Evolutionary conservation across 1,284 basidiomycete species (phyloP).

Genomic region (Leccinum insolens): DNA sequence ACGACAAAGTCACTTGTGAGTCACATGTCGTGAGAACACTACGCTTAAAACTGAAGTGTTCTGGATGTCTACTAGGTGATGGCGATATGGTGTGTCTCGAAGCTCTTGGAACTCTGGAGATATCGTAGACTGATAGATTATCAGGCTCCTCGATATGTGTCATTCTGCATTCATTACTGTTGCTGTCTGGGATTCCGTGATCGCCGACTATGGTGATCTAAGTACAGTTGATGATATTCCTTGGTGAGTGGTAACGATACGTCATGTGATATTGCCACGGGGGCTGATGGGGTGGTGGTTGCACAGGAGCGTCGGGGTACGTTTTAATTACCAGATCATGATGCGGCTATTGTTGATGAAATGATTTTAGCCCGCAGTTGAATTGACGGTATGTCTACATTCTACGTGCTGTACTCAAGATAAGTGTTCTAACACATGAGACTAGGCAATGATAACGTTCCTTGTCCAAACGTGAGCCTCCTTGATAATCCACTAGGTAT

Average conservation of each 20-base stretch:
- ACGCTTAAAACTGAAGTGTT: not conserved
- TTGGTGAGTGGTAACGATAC: constrained; percentile 21
- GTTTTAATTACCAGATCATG: constrained; percentile 1
- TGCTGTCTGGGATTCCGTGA: constrained; percentile 28
- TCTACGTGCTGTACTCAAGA: not conserved
- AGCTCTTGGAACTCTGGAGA: not conserved
- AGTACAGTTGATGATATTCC: constrained; percentile 18
- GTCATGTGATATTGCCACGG: not conserved
- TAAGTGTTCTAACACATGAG: constrained; percentile 2
- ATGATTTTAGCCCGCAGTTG: constrained; percentile 18
- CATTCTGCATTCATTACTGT: constrained; percentile 25
- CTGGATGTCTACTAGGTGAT: constrained; percentile 17
- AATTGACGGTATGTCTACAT: constrained; percentile 21
- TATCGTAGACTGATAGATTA: not conserved
- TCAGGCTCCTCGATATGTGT: constrained; percentile 25
- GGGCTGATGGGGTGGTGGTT: not conserved
- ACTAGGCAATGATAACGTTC: constrained; percentile 29
- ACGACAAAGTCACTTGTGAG: constrained; percentile 23
- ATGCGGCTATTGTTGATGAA: not conserved
- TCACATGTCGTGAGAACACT: not conserved
- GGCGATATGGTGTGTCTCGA: constrained; percentile 21
- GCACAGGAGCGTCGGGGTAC: constrained; percentile 29
- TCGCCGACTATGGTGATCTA: constrained; percentile 22
- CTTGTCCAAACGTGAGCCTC: constrained; percentile 23
- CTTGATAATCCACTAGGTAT: too few relatives aligned